These are phyloP conservation scores for Monilinia vaccinii-corymbosi DNA, from an alignment of 2,329 filamentous ascomycete species.

Conservation along the genomic window DNA sequence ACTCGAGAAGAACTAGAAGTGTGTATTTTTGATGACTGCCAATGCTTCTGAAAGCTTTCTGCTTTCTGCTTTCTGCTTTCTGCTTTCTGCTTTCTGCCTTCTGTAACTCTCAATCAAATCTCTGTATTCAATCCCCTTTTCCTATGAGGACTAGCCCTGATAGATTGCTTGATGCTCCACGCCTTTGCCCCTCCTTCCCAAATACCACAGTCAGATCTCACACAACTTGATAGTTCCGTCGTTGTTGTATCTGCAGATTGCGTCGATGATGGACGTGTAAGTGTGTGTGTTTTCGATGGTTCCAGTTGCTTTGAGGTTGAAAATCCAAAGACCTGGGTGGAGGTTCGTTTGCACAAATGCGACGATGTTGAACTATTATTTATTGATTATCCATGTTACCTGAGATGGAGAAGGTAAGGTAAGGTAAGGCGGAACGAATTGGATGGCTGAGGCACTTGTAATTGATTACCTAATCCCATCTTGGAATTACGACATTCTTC, in stretches of 20 bases:
- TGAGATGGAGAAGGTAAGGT: background rate
- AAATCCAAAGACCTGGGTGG: background rate
- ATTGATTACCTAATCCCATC: background rate
- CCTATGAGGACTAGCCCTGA: constrained; percentile 18
- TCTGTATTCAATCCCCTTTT: constrained; percentile 11
- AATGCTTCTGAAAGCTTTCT: constrained; percentile 21
- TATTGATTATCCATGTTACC: background rate
- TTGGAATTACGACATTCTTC: background rate
- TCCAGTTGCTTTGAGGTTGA: background rate
- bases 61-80: constrained; percentile 16
- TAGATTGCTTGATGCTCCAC: constrained; percentile 15
- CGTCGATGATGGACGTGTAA: background rate
- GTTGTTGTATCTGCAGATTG: background rate
- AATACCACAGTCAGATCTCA: constrained; percentile 10
- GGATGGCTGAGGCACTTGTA: background rate
- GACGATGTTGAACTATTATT: background rate
- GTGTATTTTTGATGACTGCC: constrained; percentile 30
- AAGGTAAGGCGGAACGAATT: background rate
- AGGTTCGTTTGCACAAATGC: background rate
- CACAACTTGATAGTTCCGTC: background rate
- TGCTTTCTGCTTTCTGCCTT: constrained; percentile 16
- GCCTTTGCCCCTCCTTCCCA: constrained; percentile 16
- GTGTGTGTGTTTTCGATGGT: background rate
- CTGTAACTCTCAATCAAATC: constrained; percentile 16
- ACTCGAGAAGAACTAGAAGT: constrained; percentile 30